phyloP scores from a whole-genome alignment of 1,284 basidiomycete species.

The Phellinidium pouzarii region DNA sequence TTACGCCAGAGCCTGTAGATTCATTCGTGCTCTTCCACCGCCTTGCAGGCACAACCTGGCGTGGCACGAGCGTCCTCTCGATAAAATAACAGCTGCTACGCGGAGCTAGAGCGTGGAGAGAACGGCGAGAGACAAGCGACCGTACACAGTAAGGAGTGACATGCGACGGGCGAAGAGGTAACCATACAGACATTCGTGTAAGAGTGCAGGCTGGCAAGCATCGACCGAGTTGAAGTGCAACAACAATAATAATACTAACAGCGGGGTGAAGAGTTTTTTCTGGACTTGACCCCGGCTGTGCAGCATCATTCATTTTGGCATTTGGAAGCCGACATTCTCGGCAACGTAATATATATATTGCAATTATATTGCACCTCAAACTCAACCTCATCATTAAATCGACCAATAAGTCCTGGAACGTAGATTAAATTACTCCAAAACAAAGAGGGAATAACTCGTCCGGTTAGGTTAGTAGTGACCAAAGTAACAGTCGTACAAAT shows the following conservation, averaged over 20 bases:
- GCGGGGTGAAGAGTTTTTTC: neutral
- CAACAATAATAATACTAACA: neutral
- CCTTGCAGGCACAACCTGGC: neutral
- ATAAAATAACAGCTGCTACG: slow-evolving; percentile 18
- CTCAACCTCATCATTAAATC: no score
- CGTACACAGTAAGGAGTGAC: slow-evolving; percentile 32
- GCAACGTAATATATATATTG: no score
- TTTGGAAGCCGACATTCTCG: neutral
- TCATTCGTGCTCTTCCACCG: slow-evolving; percentile 19
- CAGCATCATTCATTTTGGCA: neutral
- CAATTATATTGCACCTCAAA: no score
- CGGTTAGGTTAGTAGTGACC: neutral
- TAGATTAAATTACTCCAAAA: no score
- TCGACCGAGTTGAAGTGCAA: slow-evolving; percentile 1
- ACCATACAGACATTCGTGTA: slow-evolving; percentile 53
- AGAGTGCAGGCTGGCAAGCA: neutral
- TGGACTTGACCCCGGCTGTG: neutral
- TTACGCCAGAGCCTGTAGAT: slow-evolving; percentile 20
- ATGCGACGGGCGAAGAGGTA: slow-evolving; percentile 45
- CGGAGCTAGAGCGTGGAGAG: slow-evolving; percentile 24
- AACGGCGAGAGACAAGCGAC: slow-evolving; percentile 3
- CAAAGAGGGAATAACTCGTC: no score
- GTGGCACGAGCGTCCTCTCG: neutral
- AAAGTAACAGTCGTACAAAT: no score
- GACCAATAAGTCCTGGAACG: no score